phyloP scores from a whole-genome alignment of 495 filamentous ascomycete species.

The Aspergillus avenaceus region DNA sequence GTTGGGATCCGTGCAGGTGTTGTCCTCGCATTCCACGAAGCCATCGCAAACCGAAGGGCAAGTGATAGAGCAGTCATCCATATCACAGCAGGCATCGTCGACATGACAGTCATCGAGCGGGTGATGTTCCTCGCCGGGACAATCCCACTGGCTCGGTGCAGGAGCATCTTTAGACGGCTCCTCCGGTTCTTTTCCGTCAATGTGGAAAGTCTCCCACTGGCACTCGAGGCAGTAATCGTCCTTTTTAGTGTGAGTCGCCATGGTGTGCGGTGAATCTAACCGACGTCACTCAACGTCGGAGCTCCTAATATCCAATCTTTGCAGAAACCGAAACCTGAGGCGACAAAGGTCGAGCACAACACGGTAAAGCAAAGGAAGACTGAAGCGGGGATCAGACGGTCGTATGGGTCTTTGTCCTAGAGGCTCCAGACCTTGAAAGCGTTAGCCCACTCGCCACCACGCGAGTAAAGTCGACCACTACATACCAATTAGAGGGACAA shows the following conservation, averaged over 20 bases:
- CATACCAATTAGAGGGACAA: constrained; percentile 8
- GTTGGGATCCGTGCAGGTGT: constrained; percentile 37
- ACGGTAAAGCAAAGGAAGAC: not conserved
- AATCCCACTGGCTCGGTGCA: constrained; percentile 28
- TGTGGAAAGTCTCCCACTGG: constrained; percentile 39
- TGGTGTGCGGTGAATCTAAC: constrained; percentile 16
- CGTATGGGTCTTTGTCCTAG: not conserved
- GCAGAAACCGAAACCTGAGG: constrained; percentile 6
- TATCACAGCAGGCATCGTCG: constrained; percentile 40
- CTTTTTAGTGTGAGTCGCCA: constrained; percentile 32
- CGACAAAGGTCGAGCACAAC: not conserved
- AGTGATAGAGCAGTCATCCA: constrained; percentile 38
- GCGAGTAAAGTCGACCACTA: not conserved
- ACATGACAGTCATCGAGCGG: constrained; percentile 24
- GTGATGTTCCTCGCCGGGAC: constrained; percentile 27
- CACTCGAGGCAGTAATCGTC: constrained; percentile 43
- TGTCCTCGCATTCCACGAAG: constrained; percentile 42
- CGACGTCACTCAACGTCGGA: not conserved
- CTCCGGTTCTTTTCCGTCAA: constrained; percentile 29
- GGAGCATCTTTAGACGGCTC: constrained; percentile 16
- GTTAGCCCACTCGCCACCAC: constrained; percentile 5
- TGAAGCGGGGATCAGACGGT: not conserved
- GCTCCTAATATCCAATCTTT: too few relatives aligned
- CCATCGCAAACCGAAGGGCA: constrained; percentile 42
- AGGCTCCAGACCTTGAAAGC: not conserved